These are phyloP conservation scores for Rhodotorula sp. DNA, from an alignment of 1,284 basidiomycete genomes.

Conservation along the genomic window DNA sequence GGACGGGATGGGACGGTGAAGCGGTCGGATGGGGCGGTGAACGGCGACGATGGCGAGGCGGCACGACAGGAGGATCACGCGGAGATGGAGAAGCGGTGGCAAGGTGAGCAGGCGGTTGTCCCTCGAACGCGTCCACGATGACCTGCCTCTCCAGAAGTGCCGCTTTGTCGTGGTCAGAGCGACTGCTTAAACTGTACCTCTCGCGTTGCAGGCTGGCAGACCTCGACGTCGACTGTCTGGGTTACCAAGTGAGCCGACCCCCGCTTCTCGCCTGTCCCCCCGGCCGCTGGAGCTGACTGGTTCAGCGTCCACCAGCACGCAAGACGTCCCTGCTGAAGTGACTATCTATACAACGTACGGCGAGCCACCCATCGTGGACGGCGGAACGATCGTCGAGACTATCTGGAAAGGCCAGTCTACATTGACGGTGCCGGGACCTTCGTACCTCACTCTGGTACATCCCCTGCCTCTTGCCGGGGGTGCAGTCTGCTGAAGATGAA, in stretches of 20 bases:
- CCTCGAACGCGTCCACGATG: no score
- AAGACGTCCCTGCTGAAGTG: conserved; percentile 25
- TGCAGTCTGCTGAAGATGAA: no score
- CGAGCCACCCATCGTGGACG: conserved; percentile 22
- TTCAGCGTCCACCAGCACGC: conserved; percentile 7
- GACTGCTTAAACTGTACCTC: no score
- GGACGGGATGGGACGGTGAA: no score
- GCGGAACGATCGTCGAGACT: conserved; percentile 27
- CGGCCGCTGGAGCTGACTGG: no score
- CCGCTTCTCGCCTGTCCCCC: no score
- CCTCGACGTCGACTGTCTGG: conserved; percentile 23
- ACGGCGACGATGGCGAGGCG: background rate
- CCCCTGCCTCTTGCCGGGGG: no score
- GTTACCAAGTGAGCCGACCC: conserved; percentile 21
- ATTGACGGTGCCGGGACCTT: conserved; percentile 25
- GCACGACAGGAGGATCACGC: background rate
- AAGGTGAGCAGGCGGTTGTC: conserved; percentile 11
- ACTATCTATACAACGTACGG: conserved; percentile 27
- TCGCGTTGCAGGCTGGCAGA: conserved; percentile 20
- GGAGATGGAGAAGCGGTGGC: conserved; percentile 16
- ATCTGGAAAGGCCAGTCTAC: conserved; percentile 28
- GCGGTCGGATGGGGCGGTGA: background rate
- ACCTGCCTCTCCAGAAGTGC: background rate
- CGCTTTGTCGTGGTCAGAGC: background rate
- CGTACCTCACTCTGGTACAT: conserved; percentile 25